These are phyloP conservation scores for Talaromyces verruculosus DNA, from an alignment of 2,329 filamentous ascomycete species.

Conservation along the genomic window DNA sequence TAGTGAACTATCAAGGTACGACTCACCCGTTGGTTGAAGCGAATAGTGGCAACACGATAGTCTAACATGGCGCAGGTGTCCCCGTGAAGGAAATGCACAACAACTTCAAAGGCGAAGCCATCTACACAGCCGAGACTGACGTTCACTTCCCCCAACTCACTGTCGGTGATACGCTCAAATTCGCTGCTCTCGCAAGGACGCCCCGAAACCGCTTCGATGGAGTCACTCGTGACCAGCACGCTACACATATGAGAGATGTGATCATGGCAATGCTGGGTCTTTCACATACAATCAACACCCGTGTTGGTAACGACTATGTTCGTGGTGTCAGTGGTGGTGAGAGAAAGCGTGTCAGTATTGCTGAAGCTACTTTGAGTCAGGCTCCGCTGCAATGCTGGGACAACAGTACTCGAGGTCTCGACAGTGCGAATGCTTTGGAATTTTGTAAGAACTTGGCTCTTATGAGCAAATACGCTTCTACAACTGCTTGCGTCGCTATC, in stretches of 20 bases:
- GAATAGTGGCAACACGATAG: background rate
- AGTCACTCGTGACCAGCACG: conserved; percentile 46
- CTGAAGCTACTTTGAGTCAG: conserved; percentile 53
- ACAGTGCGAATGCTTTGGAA: conserved; percentile 57
- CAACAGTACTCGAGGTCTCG: conserved; percentile 53
- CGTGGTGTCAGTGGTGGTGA: conserved; percentile 63
- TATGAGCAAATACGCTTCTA: conserved; percentile 51
- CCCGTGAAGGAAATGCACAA: conserved; percentile 64
- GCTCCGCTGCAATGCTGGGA: conserved; percentile 52
- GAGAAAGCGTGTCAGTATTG: conserved; percentile 62
- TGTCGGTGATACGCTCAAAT: conserved; percentile 76
- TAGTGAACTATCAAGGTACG: conserved; percentile 70
- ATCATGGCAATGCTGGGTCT: conserved; percentile 48
- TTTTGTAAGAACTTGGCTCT: conserved; percentile 56
- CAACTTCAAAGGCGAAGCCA: conserved; percentile 76
- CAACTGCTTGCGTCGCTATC: conserved; percentile 56
- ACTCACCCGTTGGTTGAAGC: background rate
- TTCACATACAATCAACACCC: conserved; percentile 53
- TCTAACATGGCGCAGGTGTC: conserved; percentile 26
- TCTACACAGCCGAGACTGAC: conserved; percentile 83
- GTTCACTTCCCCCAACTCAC: conserved; percentile 77
- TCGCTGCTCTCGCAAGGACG: conserved; percentile 67
- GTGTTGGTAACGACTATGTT: conserved; percentile 57
- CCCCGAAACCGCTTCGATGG: conserved; percentile 44
- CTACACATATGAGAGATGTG: conserved; percentile 46